Evolutionary conservation across 1,139 yeast genomes (phyloP).

Genomic region (Scheffersomyces titani): DNA sequence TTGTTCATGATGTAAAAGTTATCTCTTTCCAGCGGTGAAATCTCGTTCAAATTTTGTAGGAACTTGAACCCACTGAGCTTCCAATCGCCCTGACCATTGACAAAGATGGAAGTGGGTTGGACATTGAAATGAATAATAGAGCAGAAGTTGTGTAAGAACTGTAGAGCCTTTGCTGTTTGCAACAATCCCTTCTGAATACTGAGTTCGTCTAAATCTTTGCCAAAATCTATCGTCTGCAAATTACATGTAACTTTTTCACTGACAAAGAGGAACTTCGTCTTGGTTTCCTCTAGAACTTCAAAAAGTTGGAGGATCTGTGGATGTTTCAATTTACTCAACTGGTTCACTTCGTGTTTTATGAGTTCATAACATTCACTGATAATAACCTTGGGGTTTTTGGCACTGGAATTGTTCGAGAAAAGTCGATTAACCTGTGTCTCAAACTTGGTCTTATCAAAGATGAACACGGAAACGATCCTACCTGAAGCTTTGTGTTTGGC

Average conservation of each 20-base stretch:
- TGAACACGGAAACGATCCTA: constrained; percentile 74
- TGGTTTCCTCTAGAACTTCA: constrained; percentile 88
- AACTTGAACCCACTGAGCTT: constrained; percentile 78
- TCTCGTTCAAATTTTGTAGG: constrained; percentile 53
- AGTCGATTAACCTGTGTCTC: constrained; percentile 56
- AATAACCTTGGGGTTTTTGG: constrained; percentile 39
- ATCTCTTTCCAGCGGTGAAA: constrained; percentile 48
- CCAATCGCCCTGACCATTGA: constrained; percentile 93
- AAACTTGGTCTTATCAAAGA: constrained; percentile 80
- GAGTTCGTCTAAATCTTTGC: constrained; percentile 57
- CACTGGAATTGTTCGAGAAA: constrained; percentile 42
- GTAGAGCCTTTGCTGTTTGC: constrained; percentile 75
- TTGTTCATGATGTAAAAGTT: constrained; percentile 63
- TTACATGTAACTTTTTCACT: constrained; percentile 74
- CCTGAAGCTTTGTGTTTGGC: constrained; percentile 66
- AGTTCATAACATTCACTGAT: constrained; percentile 44
- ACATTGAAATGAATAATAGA: constrained; percentile 75
- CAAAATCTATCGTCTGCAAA: constrained; percentile 47
- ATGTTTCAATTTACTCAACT: constrained; percentile 79
- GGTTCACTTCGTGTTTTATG: constrained; percentile 55
- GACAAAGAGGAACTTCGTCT: constrained; percentile 77
- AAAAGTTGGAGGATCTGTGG: constrained; percentile 81
- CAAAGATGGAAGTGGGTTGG: constrained; percentile 73
- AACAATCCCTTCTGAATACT: constrained; percentile 83
- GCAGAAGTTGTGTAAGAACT: constrained; percentile 79